Base-by-base conservation (phyloP, 495 filamentous ascomycete genomes). In the Coniosporium apollinis region DNA sequence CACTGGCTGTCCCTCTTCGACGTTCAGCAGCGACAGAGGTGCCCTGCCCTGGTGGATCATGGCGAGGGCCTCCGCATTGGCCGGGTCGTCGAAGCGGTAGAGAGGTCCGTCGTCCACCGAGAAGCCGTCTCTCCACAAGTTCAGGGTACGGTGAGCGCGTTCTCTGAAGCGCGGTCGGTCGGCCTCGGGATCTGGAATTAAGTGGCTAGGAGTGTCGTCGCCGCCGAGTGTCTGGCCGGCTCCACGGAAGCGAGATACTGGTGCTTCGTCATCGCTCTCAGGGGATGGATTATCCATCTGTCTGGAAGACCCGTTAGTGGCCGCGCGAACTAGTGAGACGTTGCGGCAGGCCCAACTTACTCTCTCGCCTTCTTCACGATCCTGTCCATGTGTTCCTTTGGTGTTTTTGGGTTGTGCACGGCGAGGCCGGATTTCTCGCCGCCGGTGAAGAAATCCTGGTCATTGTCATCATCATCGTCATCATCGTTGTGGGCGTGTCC, bases 361-460 rank as follows among this genome's bases (percentile, higher is more conserved):
- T 67, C 70, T 50, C 66, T 72, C 8, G 87, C 89, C 45, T 81
- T 79, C 44, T 84, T 72, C 15, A 97, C 59, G 36, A 96, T 82
- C 52, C 89, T 72, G 31, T 72, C 65, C 47, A 82, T 69, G 22
- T 78, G 72, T 51, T 70, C 71, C 47, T 72, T 70, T 11, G 76
- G 59, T 39, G 39, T 39, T 16, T 69, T 63, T 0, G 89, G 89
- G 51, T 96, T 86, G 52, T 94, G 82, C 36, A 97, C 85, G 2
- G 89, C 91, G 19, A 96, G 59, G 4, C 86, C 91, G 16, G 86
- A 94, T 60, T 97, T 97, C 62, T 94, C 89, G 30, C 89, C 89
- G 34, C 89, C 89, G 5, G 89, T 79, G 53, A 91, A 97, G 32
- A 94, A 67, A 52, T 94, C 82, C 37, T 82, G 72, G 5, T 76